These are phyloP conservation scores for Plasmodium adleri DNA, from an alignment of 169 alveolate species.

Conservation along the genomic window DNA sequence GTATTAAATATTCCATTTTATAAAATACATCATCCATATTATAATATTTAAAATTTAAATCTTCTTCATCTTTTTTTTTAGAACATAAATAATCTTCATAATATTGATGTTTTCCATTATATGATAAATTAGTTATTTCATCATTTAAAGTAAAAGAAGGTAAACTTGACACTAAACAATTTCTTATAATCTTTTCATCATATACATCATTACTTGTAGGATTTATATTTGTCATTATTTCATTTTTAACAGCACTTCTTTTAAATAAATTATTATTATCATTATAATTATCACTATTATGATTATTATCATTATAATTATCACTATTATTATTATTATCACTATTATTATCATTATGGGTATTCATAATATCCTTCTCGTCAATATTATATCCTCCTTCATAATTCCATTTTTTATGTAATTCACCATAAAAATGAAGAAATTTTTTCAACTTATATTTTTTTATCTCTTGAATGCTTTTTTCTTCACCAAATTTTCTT, in stretches of 20 bases:
- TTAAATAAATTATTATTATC: too few relatives aligned
- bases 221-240: too few relatives aligned
- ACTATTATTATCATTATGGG: not conserved
- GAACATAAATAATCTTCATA: conserved; percentile 18
- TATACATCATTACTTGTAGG: not conserved
- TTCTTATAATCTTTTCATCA: conserved; percentile 11
- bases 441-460: not conserved
- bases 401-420: not conserved
- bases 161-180: conserved; percentile 25
- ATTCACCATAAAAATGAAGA: not conserved
- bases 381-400: not conserved
- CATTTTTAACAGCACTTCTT: too few relatives aligned
- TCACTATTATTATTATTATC: not conserved
- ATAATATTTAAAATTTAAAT: conserved; percentile 58
- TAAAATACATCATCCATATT: conserved; percentile 77
- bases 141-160: conserved; percentile 51
- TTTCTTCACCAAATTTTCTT: not conserved
- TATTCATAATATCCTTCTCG: not conserved
- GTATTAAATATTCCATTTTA: conserved; percentile 74
- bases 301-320: not conserved
- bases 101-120: conserved; percentile 14
- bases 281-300: not conserved
- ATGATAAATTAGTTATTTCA: conserved; percentile 73
- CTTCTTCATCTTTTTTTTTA: conserved; percentile 45
- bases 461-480: too few relatives aligned